phyloP scores from a whole-genome alignment of 2,329 filamentous ascomycete species.

The Camptophora hylomeconis region DNA sequence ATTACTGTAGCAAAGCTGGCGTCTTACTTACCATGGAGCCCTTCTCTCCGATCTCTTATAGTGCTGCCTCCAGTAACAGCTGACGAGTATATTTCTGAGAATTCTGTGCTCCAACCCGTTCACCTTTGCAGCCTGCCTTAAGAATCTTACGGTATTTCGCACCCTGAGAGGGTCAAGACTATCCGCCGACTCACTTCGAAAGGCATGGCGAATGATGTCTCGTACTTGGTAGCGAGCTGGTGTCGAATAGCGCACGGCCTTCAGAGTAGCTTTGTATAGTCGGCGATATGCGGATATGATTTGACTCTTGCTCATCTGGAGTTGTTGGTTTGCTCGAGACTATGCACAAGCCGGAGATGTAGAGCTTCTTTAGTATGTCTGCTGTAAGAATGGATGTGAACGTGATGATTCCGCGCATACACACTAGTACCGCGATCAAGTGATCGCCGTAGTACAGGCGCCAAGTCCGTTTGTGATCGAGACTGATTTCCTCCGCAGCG shows the following conservation, averaged over 20 bases:
- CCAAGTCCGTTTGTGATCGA: no score
- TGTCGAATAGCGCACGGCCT: constrained; percentile 43
- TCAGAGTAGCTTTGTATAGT: constrained; percentile 40
- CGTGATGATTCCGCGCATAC: no score
- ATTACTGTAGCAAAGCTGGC: constrained; percentile 17
- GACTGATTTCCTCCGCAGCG: no score
- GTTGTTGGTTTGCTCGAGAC: no score
- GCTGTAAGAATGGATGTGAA: no score
- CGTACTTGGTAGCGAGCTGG: constrained; percentile 43
- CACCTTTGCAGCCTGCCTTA: constrained; percentile 26
- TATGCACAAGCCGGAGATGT: constrained; percentile 2
- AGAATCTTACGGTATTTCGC: constrained; percentile 33
- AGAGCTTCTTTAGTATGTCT: no score
- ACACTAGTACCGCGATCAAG: no score
- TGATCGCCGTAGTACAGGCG: no score
- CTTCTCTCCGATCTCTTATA: constrained; percentile 19
- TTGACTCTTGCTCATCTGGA: no score
- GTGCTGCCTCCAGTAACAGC: constrained; percentile 30
- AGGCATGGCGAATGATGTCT: constrained; percentile 29
- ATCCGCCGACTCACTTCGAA: constrained; percentile 23
- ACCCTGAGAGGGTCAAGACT: constrained; percentile 29
- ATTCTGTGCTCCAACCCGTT: constrained; percentile 34
- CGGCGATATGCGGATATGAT: constrained; percentile 44
- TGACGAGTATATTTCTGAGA: constrained; percentile 30
- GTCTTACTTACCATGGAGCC: constrained; percentile 5